Conservation (phyloP, 1,284 basidiomycete genomes). For the Mycosarcoma mackinlayi region DNA sequence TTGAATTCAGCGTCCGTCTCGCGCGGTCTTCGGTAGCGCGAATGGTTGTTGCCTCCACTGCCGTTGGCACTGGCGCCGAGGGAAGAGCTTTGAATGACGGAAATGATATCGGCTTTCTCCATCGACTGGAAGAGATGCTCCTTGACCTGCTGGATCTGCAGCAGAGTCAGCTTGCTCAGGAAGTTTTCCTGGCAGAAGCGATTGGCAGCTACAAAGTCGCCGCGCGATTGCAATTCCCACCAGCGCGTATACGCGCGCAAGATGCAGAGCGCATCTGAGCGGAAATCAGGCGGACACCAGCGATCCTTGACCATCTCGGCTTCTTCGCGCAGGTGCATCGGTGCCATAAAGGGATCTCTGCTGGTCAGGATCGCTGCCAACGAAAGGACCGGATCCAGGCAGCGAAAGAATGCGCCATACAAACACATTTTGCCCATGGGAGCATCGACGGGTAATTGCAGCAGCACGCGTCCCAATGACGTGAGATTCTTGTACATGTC, state of each 20-base stretch:
- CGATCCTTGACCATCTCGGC: slow-evolving; percentile 79
- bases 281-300: slow-evolving; percentile 83
- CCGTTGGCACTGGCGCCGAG: slow-evolving; percentile 10
- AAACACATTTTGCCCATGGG: slow-evolving; percentile 90
- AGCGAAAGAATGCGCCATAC: slow-evolving; percentile 92
- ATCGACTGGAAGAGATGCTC: slow-evolving; percentile 82
- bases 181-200: slow-evolving; percentile 88
- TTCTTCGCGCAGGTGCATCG: slow-evolving; percentile 71
- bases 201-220: slow-evolving; percentile 72
- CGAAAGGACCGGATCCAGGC: slow-evolving; percentile 87
- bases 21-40: slow-evolving; percentile 47
- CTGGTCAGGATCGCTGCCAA: slow-evolving; percentile 89
- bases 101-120: slow-evolving; percentile 73
- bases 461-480: slow-evolving; percentile 85
- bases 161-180: slow-evolving; percentile 83
- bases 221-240: slow-evolving; percentile 68
- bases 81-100: slow-evolving; percentile 50
- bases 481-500: slow-evolving; percentile 83
- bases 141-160: slow-evolving; percentile 87
- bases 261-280: slow-evolving; percentile 85
- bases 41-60: slow-evolving; percentile 8
- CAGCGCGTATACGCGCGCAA: slow-evolving; percentile 85
- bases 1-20: slow-evolving; percentile 71
- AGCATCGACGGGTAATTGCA: slow-evolving; percentile 89
- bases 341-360: slow-evolving; percentile 89